Evolutionary conservation across 1,139 yeast genomes (phyloP).

Genomic region (Hanseniaspora sp.): DNA sequence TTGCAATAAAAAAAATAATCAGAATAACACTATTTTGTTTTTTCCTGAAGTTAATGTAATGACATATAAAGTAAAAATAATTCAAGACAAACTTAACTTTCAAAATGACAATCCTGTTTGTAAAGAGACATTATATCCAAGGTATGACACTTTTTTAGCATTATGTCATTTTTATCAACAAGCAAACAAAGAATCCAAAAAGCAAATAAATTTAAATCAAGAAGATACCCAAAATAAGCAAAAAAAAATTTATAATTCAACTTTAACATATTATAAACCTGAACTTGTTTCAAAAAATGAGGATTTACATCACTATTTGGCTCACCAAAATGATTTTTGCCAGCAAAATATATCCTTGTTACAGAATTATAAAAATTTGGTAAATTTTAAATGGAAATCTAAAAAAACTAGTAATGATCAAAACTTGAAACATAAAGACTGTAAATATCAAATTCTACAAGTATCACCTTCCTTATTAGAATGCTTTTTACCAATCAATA

Average conservation of each 20-base stretch:
- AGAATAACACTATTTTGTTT: conserved; percentile 29
- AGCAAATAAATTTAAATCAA: background rate
- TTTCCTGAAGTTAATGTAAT: conserved; percentile 69
- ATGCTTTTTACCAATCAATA: conserved; percentile 35
- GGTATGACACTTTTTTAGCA: conserved; percentile 41
- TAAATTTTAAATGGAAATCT: background rate
- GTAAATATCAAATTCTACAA: conserved; percentile 28
- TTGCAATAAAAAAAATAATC: background rate
- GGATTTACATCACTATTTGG: conserved; percentile 15
- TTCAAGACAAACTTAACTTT: conserved; percentile 43
- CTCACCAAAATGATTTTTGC: background rate
- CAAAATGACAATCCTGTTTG: conserved; percentile 45
- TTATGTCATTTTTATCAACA: conserved; percentile 39
- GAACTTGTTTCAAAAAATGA: conserved; percentile 13
- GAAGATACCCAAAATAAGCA: conserved; percentile 18
- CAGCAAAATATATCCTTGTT: background rate
- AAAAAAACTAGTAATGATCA: background rate
- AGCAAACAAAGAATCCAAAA: conserved; percentile 24
- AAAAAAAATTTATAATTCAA: conserved; percentile 38
- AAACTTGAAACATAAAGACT: background rate
- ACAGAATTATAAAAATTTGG: background rate
- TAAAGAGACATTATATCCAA: conserved; percentile 50
- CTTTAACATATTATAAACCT: conserved; percentile 37
- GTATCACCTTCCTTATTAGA: conserved; percentile 46
- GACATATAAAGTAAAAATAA: conserved; percentile 36